These are phyloP conservation scores for Platanthera guangdongensis DNA, from an alignment of 106 monocot genomes.

Conservation along the genomic window DNA sequence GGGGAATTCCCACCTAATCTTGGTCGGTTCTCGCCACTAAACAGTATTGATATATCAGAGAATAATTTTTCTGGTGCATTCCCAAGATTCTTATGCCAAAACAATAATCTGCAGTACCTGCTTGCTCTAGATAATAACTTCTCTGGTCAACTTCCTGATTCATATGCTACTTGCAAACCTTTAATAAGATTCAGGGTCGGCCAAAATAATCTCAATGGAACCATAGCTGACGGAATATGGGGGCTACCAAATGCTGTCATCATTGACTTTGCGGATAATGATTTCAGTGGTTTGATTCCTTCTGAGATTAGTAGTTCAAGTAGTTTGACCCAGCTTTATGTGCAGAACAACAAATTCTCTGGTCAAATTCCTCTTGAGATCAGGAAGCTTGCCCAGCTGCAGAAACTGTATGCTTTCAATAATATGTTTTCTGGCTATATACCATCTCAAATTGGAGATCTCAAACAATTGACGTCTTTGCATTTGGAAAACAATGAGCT, in stretches of 20 bases:
- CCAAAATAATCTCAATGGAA: conserved; percentile 49
- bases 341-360: conserved; percentile 65
- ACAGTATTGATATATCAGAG: conserved; percentile 77
- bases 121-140: conserved; percentile 71
- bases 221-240: conserved; percentile 56
- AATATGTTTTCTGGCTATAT: conserved; percentile 58
- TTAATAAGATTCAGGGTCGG: conserved; percentile 61
- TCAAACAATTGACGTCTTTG: conserved; percentile 46
- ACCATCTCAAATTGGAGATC: conserved; percentile 40
- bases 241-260: conserved; percentile 49
- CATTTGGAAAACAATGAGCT: conserved; percentile 54
- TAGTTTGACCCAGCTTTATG: conserved; percentile 39
- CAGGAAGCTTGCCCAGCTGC: conserved; percentile 38
- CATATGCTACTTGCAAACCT: conserved; percentile 53
- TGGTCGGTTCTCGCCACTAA: conserved; percentile 60
- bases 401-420: conserved; percentile 48
- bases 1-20: conserved; percentile 60
- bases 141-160: conserved; percentile 62
- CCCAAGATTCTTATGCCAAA: conserved; percentile 64
- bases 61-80: conserved; percentile 65
- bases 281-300: conserved; percentile 47
- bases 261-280: conserved; percentile 62
- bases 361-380: conserved; percentile 49
- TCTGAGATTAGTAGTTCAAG: conserved; percentile 44
- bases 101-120: conserved; percentile 39